Conservation (phyloP, 306 rosid genomes). For the Alnus glutinosa region DNA sequence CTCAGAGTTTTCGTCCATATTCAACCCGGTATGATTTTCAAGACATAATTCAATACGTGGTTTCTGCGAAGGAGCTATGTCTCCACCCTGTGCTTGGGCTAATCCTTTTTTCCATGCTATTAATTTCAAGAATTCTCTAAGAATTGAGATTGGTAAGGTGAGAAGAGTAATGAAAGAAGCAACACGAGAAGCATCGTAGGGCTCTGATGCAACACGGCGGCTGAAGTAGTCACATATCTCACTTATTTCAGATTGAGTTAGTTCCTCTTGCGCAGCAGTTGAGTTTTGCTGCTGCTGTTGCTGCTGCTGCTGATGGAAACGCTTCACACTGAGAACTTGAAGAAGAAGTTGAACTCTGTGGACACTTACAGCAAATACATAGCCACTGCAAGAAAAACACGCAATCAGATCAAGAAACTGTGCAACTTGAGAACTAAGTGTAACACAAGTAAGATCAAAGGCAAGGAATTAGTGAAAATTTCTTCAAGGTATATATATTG, state of each 20-base stretch:
- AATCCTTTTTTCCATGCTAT: constrained; percentile 97
- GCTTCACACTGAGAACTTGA: constrained; percentile 97
- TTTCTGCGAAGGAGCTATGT: constrained; percentile 78
- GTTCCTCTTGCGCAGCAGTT: constrained; percentile 78
- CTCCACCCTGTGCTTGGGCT: constrained; percentile 85
- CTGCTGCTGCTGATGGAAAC: constrained; percentile 86
- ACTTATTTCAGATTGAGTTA: constrained; percentile 78
- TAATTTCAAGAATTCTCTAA: constrained; percentile 91
- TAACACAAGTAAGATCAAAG: not conserved
- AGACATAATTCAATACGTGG: constrained; percentile 97
- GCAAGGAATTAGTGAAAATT: not conserved
- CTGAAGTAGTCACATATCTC: constrained; percentile 99
- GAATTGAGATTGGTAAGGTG: constrained; percentile 88
- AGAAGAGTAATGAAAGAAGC: constrained; percentile 98
- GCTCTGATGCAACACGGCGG: constrained; percentile 99
- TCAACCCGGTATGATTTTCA: constrained; percentile 88
- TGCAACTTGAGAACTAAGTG: not conserved
- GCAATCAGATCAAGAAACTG: constrained; percentile 22
- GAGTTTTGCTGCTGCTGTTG: constrained; percentile 83
- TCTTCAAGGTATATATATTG: not conserved
- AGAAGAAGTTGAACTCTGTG: constrained; percentile 99
- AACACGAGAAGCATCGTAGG: constrained; percentile 98
- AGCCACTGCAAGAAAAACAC: constrained; percentile 69
- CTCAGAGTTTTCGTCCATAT: constrained; percentile 50
- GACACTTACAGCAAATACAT: constrained; percentile 98